Evolutionary conservation across 2,329 filamentous ascomycete species (phyloP).

Genomic region (Penicillium sp.): DNA sequence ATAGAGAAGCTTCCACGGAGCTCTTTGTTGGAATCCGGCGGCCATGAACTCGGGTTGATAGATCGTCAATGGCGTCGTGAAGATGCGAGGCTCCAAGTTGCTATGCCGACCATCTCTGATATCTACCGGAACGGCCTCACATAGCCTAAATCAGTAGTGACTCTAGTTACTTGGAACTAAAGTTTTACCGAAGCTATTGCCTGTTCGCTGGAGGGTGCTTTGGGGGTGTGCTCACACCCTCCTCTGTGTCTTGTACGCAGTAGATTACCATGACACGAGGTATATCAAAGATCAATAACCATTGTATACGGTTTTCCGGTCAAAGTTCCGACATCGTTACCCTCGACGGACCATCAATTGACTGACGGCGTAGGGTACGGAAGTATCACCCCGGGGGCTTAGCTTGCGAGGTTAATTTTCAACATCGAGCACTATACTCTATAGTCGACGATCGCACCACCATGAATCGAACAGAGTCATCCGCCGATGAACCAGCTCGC

Average conservation of each 20-base stretch:
- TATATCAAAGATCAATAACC: neutral
- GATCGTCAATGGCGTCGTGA: neutral
- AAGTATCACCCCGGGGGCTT: neutral
- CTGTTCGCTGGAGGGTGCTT: neutral
- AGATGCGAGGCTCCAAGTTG: neutral
- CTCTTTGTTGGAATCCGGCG: neutral
- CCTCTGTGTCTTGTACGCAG: neutral
- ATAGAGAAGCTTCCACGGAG: neutral
- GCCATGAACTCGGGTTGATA: neutral
- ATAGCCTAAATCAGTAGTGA: neutral
- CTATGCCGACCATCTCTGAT: neutral
- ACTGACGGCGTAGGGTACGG: conserved; percentile 10
- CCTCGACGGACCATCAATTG: neutral
- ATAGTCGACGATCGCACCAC: neutral
- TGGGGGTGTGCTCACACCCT: neutral
- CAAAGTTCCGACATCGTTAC: neutral
- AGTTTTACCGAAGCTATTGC: too few species aligned
- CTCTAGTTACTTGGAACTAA: neutral
- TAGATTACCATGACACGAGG: conserved; percentile 9
- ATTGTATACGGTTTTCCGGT: neutral
- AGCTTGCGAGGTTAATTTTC: neutral
- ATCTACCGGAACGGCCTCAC: neutral
- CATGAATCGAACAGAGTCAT: neutral
- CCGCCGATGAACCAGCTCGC: conserved; percentile 1
- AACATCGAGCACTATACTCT: neutral